phyloP scores from a whole-genome alignment of 2,329 filamentous ascomycete species.

The Ustulina deusta region DNA sequence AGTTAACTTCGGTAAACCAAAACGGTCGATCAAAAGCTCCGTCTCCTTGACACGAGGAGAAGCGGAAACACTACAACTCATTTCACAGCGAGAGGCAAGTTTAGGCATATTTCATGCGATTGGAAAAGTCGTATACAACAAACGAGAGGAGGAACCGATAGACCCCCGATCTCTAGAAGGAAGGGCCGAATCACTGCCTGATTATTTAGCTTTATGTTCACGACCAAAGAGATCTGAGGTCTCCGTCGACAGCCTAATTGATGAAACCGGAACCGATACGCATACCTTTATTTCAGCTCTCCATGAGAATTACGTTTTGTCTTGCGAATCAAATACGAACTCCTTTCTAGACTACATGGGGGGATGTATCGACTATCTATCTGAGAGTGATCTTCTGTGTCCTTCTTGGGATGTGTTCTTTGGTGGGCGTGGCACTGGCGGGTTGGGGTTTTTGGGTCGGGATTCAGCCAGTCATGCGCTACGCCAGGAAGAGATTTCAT shows the following conservation, averaged over 20 bases:
- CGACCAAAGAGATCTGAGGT: conserved; percentile 75
- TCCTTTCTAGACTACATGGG: conserved; percentile 82
- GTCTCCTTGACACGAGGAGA: conserved; percentile 79
- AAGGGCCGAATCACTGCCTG: conserved; percentile 67
- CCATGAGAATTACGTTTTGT: conserved; percentile 93
- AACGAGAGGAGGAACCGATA: conserved; percentile 72
- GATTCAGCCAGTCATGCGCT: conserved; percentile 77
- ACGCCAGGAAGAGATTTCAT: conserved; percentile 93
- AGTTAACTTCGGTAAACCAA: conserved; percentile 76
- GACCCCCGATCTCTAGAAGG: conserved; percentile 51
- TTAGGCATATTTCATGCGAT: conserved; percentile 96
- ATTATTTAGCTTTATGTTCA: conserved; percentile 67
- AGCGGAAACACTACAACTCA: conserved; percentile 79
- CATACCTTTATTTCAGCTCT: conserved; percentile 89
- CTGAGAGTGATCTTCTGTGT: conserved; percentile 86
- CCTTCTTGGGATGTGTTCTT: conserved; percentile 78
- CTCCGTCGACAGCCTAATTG: conserved; percentile 80
- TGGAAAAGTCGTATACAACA: conserved; percentile 97
- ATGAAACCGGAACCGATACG: conserved; percentile 92
- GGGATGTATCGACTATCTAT: conserved; percentile 87
- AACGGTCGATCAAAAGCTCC: conserved; percentile 68
- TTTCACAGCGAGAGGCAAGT: conserved; percentile 88
- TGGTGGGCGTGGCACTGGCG: conserved; percentile 65
- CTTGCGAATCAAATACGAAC: conserved; percentile 73
- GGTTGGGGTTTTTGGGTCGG: conserved; percentile 62